phyloP scores from a whole-genome alignment of 2,329 filamentous ascomycete species.

The Colletotrichum agaves region DNA sequence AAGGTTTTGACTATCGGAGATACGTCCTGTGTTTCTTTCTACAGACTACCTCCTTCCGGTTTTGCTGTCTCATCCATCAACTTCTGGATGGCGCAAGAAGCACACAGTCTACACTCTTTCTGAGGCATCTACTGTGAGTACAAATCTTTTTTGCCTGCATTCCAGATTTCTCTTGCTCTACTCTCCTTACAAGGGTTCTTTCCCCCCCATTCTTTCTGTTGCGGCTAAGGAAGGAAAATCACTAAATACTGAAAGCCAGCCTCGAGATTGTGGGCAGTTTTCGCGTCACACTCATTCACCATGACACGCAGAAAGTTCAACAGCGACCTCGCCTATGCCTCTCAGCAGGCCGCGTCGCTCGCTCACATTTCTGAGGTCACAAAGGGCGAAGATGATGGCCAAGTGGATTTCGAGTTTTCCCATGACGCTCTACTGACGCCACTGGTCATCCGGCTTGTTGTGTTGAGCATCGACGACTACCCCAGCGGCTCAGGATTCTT shows the following conservation, averaged over 20 bases:
- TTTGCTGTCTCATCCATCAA: too few species aligned
- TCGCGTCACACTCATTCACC: neutral
- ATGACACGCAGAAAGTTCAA: slow-evolving; percentile 78
- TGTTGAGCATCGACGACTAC: slow-evolving; percentile 49
- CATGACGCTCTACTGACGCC: slow-evolving; percentile 42
- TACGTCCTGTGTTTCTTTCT: too few species aligned
- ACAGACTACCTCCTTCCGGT: too few species aligned
- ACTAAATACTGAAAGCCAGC: neutral
- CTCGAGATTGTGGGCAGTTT: neutral
- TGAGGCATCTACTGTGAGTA: too few species aligned
- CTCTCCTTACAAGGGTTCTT: too few species aligned
- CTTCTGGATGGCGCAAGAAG: too few species aligned
- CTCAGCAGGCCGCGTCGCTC: slow-evolving; percentile 48
- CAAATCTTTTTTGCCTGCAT: too few species aligned
- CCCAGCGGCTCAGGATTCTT: slow-evolving; percentile 53
- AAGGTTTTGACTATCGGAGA: too few species aligned
- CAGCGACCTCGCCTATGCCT: slow-evolving; percentile 61
- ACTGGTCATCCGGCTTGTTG: slow-evolving; percentile 43
- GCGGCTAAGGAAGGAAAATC: too few species aligned
- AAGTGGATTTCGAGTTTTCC: slow-evolving; percentile 70
- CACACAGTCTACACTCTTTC: too few species aligned
- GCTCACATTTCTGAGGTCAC: slow-evolving; percentile 64
- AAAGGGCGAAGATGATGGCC: slow-evolving; percentile 76
- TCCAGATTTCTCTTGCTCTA: too few species aligned
- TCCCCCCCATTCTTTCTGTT: too few species aligned